Base-by-base conservation (phyloP, 129 eudicot genomes). In the Cynara cardunculus region DNA sequence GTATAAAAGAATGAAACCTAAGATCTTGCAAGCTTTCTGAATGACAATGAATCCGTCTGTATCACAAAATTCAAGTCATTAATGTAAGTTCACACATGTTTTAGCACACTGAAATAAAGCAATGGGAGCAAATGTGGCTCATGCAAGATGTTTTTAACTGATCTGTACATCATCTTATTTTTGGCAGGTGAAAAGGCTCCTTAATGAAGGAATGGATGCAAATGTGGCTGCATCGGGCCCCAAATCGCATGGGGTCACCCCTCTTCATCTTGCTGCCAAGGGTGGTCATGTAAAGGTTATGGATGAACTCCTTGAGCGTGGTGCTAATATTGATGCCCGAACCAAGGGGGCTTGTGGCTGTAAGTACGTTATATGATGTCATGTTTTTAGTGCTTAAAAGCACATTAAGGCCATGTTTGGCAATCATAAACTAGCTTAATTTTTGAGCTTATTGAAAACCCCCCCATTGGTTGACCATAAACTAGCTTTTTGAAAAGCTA, bases 231-330 rank as follows among this genome's bases (percentile, higher is more conserved):
- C 99, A 4, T 77, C 84, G 77, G 98, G 99, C 34, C 97, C 95
- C 67, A 96, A 92, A 87, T 81, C 96, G 0, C 97, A 85, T 9
- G 99, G 99, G 35, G 85, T 96, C 62, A 96, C 97, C 49, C 99
- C 99, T 72, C 97, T 96, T 39, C 99, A 96, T 87, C 97, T 96
- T 85, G 99, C 99, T 78, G 99, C 99, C 31, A 90, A 96, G 81
- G 97, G 96, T 74, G 99, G 97, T 66, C 97, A 96, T 78, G 73
- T 93, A 27, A 91, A 87, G 84, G 96, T 96, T 21, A 96, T 96
- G 98, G 97, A 96, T 87, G 90, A 84, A 74, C 80, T 96, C 69
- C 94, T 96, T 37, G 98, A 91, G 59, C 92, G 89, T 12, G 99
- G 99, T 80, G 99, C 99, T 35, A 89, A 96, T 85, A 96, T 96